Evolutionary conservation across 805 yeast species (phyloP), one percentile per base, ranked within the genome.

Genomic region (Starmerella gropengiesseri): DNA sequence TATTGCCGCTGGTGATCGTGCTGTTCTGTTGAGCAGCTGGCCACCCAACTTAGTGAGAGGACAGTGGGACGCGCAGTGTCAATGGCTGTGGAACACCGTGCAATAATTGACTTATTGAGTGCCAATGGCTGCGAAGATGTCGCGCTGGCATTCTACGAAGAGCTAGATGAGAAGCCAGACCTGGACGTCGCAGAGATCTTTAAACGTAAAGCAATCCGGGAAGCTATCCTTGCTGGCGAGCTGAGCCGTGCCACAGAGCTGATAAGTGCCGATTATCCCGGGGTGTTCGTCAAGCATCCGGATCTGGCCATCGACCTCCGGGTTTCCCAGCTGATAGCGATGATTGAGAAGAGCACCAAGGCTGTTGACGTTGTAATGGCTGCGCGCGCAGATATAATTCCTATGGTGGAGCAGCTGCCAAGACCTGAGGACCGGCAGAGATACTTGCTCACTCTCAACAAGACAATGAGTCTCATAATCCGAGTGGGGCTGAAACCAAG

Each of bases 301-400:
- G 21, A 27, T n/a, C 16, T 35, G 6, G 8, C 25, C 6, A 18
- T 35, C 28, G 39, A 35, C 31, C 12, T 35, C 7, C 18, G 17
- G 31, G 5, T 34, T 11, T 40, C 40, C 6, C 21, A 11, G 40
- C 42, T 39, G 13, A 27, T 35, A 14, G 9, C 19, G n/a, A 31
- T 26, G 31, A 18, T 39, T 20, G 19, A 13, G n/a, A 23, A n/a
- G n/a, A n/a, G 9, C 6, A n/a, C 22, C 8, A 31, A 19, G 16
- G 23, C 46, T 9, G 17, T 22, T 5, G 19, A 17, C 16, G 33
- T 43, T n/a, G 35, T 43, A 3, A 22, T 34, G 21, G 21, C 29
- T 18, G 41, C 42, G 16, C 41, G 42, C 23, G 17, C 28, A 8
- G 32, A 33, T 3, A 29, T 37, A n/a, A 34, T 26, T 27, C 46